Evolutionary conservation across 495 filamentous ascomycete genomes (phyloP), one percentile per base, ranked within the genome.

Genomic region (Aspergillus avenaceus): DNA sequence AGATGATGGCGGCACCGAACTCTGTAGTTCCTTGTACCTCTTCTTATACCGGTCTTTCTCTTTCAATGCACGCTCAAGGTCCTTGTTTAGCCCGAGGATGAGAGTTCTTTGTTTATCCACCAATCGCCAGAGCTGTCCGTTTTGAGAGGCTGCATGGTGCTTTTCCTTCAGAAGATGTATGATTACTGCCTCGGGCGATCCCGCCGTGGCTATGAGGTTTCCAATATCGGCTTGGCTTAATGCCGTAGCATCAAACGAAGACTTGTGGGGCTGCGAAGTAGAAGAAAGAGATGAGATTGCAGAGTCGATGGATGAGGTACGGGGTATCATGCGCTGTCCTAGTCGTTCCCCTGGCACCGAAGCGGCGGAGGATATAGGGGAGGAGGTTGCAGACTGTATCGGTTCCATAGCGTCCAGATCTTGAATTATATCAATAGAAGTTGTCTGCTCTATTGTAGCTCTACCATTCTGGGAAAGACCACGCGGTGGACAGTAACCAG

Each of bases 21-120:
- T 74, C 52, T 85, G 63, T 47, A 83, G 70, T 41, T 96, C 90
- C 64, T 95, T 96, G 12, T 95, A 56, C 66, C 91, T 95, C 70
- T 89, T 91, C 51, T 86, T 82, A 65, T 97, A 98, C 50, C 86
- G 84, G 38, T 97, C 93, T 66, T 97, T 97, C 55, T 97, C 93
- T 63, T 95, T 95, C 59, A 96, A 64, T 3, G 92, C 85, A 41
- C 87, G 83, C 65, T 97, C 91, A 21, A 98, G 76, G 61, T 98
- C 93, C 66, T 93, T 95, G 59, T 97, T 97, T 29, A 98, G 74
- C 1, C 93, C 95, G 22, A 96, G 60, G 27, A 98, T 91, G 78
- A 98, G 87, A 0, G 90, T 84, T 41, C 93, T 79, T 67, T 98
- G 93, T 67, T 98, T 97, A 65, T 97, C 91, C 22, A 98, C 91